These are phyloP conservation scores for Syzygium jambos DNA, from an alignment of 345 rosid genomes.

Conservation along the genomic window DNA sequence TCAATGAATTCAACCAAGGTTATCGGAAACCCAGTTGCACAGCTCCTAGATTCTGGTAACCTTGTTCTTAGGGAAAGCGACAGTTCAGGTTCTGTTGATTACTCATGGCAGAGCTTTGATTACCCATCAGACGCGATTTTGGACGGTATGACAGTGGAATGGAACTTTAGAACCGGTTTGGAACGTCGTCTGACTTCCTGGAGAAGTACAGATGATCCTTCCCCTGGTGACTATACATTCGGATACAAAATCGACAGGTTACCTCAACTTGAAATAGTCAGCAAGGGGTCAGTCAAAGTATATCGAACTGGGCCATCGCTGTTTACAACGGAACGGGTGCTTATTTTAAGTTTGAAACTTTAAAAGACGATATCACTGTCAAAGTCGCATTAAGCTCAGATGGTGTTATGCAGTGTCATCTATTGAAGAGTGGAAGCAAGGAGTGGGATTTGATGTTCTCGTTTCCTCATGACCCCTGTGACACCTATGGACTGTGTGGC, in stretches of 20 bases:
- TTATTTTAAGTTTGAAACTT: no score
- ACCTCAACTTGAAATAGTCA: constrained; percentile 10
- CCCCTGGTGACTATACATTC: constrained; percentile 8
- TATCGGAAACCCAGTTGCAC: constrained; percentile 4
- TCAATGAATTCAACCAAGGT: constrained; percentile 6
- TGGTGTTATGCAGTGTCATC: no score
- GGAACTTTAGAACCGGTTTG: neutral
- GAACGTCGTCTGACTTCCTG: constrained; percentile 12
- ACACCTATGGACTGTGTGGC: no score
- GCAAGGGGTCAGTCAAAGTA: neutral
- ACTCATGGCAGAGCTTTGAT: constrained; percentile 28
- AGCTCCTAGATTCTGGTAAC: constrained; percentile 24
- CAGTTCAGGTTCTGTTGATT: neutral
- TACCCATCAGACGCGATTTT: constrained; percentile 19
- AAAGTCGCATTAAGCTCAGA: no score
- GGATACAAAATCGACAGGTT: neutral
- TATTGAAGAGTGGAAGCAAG: no score
- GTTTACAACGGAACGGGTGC: no score
- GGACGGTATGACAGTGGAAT: constrained; percentile 15
- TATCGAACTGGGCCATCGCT: no score
- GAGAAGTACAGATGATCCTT: constrained; percentile 16
- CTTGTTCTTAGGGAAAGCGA: constrained; percentile 4
- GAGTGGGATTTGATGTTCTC: no score
- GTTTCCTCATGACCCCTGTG: no score
- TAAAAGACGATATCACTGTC: no score